Percentiles rank a stretch among this genome's conserved stretches.
Conservation (phyloP, 1,139 yeast genomes). For the Candida pseudocylindracea region DNA sequence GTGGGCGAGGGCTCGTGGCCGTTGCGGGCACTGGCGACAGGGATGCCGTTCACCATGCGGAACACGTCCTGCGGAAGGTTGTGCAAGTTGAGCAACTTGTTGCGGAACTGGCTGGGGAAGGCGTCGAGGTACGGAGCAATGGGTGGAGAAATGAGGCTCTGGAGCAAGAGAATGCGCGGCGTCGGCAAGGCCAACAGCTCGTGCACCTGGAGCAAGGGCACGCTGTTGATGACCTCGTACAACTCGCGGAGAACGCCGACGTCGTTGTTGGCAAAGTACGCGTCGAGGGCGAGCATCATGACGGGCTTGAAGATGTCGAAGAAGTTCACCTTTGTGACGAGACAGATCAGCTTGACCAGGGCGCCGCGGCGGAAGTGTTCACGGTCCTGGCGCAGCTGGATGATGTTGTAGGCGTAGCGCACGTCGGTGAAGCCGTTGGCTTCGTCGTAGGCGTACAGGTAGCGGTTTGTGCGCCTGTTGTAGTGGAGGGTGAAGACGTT, state of each 20-base stretch:
- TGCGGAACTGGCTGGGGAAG: conserved; percentile 16
- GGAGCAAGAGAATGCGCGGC: conserved; percentile 16
- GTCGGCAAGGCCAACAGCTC: conserved; percentile 6
- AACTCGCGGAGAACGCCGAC: conserved; percentile 8
- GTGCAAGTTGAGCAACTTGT: conserved; percentile 8
- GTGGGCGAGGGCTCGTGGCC: too few relatives aligned
- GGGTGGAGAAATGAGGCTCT: neutral
- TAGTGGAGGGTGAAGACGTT: conserved; percentile 30
- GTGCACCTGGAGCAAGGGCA: conserved; percentile 10
- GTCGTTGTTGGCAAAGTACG: conserved; percentile 12
- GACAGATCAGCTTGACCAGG: conserved; percentile 28
- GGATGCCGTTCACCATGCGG: neutral
- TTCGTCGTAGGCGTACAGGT: conserved; percentile 15
- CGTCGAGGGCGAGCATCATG: conserved; percentile 28
- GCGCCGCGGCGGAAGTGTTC: conserved; percentile 28
- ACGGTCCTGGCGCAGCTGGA: conserved; percentile 28
- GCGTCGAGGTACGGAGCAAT: neutral
- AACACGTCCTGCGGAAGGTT: neutral
- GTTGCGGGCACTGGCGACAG: neutral
- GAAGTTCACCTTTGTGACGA: conserved; percentile 25
- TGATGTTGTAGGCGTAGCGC: conserved; percentile 24
- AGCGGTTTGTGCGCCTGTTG: conserved; percentile 14
- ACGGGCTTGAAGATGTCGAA: conserved; percentile 40
- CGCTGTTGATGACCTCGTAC: conserved; percentile 13
- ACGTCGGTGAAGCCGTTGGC: neutral